Percentiles rank a stretch among this genome's conserved stretches.
Conservation (phyloP, 352 stramenopile species). For the Phytopythium vexans region DNA sequence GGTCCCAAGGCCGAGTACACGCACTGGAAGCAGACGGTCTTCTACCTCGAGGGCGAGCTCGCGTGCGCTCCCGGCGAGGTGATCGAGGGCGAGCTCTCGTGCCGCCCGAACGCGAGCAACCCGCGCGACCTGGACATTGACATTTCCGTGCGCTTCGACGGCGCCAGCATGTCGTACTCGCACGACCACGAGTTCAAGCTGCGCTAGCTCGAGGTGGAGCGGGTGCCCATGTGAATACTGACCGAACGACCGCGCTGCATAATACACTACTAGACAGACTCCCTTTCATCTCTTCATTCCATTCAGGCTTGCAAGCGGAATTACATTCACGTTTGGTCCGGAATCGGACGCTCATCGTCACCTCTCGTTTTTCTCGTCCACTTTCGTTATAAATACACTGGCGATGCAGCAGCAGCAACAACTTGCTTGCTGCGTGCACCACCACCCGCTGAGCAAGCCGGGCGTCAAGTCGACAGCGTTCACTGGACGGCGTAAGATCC, state of each 20-base stretch:
- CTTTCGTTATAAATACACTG: too few relatives aligned
- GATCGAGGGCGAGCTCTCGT: conserved; percentile 88
- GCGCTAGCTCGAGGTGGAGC: conserved; percentile 35
- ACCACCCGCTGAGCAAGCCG: too few relatives aligned
- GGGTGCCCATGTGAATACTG: too few relatives aligned
- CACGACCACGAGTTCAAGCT: conserved; percentile 78
- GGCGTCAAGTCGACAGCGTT: too few relatives aligned
- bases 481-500: too few relatives aligned
- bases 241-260: neutral
- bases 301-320: too few relatives aligned
- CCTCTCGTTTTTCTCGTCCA: too few relatives aligned
- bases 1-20: conserved; percentile 94
- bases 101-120: conserved; percentile 90
- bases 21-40: conserved; percentile 99
- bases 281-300: conserved; percentile 5
- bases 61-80: conserved; percentile 82
- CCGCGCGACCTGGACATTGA: conserved; percentile 94
- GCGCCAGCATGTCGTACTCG: conserved; percentile 59
- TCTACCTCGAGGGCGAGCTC: conserved; percentile 92
- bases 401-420: too few relatives aligned
- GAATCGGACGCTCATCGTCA: too few relatives aligned
- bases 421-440: too few relatives aligned
- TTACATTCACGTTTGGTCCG: too few relatives aligned
- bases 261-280: neutral
- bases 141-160: conserved; percentile 78